Evolutionary conservation across 495 filamentous ascomycete genomes (phyloP).

Genomic region (Penicillium alfredii): DNA sequence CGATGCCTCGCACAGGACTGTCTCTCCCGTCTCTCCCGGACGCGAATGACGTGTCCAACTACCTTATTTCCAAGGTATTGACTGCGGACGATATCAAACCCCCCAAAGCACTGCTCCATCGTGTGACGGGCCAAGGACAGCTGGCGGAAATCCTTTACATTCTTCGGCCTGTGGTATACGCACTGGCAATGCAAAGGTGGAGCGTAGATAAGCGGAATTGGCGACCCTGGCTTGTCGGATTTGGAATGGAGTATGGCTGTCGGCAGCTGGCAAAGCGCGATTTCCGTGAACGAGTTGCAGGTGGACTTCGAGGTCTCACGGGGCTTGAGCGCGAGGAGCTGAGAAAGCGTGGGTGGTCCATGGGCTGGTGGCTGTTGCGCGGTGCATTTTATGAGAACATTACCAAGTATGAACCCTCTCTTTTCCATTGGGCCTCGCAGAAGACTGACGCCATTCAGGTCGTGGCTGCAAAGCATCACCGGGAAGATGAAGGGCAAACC

Average conservation of each 20-base stretch:
- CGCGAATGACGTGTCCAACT: constrained; percentile 71
- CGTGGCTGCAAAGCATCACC: constrained; percentile 55
- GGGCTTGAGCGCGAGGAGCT: constrained; percentile 84
- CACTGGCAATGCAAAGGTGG: constrained; percentile 71
- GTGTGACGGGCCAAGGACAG: constrained; percentile 61
- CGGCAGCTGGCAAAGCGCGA: constrained; percentile 73
- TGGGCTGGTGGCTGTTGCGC: constrained; percentile 92
- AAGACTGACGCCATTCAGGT: constrained; percentile 39
- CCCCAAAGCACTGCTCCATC: constrained; percentile 71
- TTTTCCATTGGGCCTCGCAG: neutral
- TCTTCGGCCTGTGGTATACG: constrained; percentile 81
- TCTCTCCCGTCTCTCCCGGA: constrained; percentile 75
- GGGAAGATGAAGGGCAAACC: constrained; percentile 66
- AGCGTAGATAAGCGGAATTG: constrained; percentile 58
- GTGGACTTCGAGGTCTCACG: constrained; percentile 65
- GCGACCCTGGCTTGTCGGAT: constrained; percentile 85
- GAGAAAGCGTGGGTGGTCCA: constrained; percentile 75
- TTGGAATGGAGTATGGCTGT: constrained; percentile 81
- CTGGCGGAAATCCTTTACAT: constrained; percentile 87
- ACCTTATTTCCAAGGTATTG: constrained; percentile 84
- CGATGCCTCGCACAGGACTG: constrained; percentile 91
- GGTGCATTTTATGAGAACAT: constrained; percentile 95
- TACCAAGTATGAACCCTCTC: constrained; percentile 54
- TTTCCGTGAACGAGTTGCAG: constrained; percentile 58
- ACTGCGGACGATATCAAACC: constrained; percentile 96